Base-by-base conservation (phyloP, 192 early-diverging fungal genomes). In the Coemansia sp. region DNA sequence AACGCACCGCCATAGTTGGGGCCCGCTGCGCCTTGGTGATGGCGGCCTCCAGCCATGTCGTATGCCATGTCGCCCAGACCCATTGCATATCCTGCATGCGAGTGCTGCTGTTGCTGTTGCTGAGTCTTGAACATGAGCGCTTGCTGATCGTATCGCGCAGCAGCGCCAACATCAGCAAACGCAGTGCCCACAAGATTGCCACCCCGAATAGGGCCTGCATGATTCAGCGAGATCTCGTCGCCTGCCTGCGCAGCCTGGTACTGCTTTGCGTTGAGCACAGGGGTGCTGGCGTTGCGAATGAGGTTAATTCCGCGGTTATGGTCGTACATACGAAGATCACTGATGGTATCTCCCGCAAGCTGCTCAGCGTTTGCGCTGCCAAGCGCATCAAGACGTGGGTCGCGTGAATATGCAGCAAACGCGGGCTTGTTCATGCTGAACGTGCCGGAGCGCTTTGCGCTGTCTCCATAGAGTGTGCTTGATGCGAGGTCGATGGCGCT, bases 191-290 rank as follows among this genome's bases (percentile, higher is more conserved):
- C 40, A 4, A 51, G 64, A 14, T 15, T 45, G 1, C 40, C 65
- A 14, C 19, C 33, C 40, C 20, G 60, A 22, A 30, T 42, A 25
- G 27, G n/a, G 10, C 43, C 41, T 3, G 9, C 30, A 35, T 32
- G 50, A n/a, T 43, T 26, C n/a, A 52, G 67, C 3, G 47, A 10
- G 8, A 49, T n/a, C 26, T 64, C 55, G 30, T 67, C 72, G 7
- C 33, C 17, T 9, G 35, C 49, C 39, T 63, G 72, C 53, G 63
- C 28, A 7, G 43, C 53, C 20, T 67, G 64, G 45, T 74, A 67
- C 52, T 74, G 72, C 46, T 67, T 74, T 42, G 72, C 48, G 34
- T 62, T 64, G n/a, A 74, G 64, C 32, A 64, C 64, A 2, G 72
- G 72, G 19, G 72, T 74, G 28, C 64, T 67, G 27, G 72, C 50